Conservation (phyloP, 225 moss, liverwort and hornwort species). For the Bryoerythrophyllum caledonicum region DNA sequence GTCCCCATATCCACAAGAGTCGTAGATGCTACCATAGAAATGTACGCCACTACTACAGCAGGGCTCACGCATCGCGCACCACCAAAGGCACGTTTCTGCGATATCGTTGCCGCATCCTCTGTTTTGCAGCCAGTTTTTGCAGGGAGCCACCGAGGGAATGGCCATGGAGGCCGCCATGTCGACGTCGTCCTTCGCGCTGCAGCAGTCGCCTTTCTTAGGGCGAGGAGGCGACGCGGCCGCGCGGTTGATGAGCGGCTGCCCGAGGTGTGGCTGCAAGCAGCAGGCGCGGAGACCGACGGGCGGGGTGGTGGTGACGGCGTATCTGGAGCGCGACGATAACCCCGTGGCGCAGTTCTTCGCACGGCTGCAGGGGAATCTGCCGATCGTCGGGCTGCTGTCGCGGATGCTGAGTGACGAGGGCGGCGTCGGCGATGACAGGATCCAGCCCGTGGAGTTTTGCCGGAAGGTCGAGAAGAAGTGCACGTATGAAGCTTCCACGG, state of each 20-base stretch:
- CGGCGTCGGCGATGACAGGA: slow-evolving; percentile 80
- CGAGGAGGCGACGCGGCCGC: neutral
- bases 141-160: neutral
- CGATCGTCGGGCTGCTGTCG: slow-evolving; percentile 80
- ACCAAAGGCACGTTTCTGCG: neutral
- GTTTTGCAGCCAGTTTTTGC: neutral
- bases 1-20: fast-evolving
- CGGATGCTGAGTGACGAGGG: slow-evolving; percentile 90
- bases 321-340: slow-evolving; percentile 59
- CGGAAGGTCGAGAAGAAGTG: slow-evolving; percentile 70
- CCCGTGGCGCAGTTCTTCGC: slow-evolving; percentile 70
- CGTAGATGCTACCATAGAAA: neutral
- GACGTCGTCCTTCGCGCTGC: slow-evolving; percentile 25
- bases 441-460: slow-evolving; percentile 87
- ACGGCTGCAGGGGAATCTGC: slow-evolving; percentile 72
- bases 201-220: slow-evolving; percentile 33
- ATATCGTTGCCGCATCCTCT: neutral
- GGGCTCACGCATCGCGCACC: neutral
- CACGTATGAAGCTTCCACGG: slow-evolving; percentile 58
- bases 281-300: neutral
- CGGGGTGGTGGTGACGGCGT: slow-evolving; percentile 54
- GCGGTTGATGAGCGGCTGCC: slow-evolving; percentile 23
- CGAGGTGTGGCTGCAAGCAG: slow-evolving; percentile 21
- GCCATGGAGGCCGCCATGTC: slow-evolving; percentile 35
- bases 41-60: neutral